These are phyloP conservation scores for Salix brachista DNA, from an alignment of 345 rosid genomes.

Conservation along the genomic window DNA sequence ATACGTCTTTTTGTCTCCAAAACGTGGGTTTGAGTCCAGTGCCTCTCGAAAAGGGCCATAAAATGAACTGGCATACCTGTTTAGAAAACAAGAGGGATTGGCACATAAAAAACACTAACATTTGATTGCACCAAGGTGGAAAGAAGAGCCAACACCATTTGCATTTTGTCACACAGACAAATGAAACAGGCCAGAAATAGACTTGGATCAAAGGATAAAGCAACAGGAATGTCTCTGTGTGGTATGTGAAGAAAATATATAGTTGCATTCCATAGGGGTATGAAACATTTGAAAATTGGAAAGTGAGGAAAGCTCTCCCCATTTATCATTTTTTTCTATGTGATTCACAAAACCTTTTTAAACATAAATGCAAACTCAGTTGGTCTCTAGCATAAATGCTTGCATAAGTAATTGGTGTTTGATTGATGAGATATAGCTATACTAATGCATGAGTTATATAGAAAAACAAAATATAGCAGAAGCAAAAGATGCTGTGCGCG, in stretches of 20 bases:
- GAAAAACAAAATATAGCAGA: not conserved
- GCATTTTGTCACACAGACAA: not conserved
- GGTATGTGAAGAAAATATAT: not conserved
- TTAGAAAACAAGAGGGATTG: conserved; percentile 3
- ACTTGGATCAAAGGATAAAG: not conserved
- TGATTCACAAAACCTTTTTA: not conserved
- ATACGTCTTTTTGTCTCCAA: conserved; percentile 93
- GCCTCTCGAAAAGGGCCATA: conserved; percentile 98
- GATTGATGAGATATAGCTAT: not conserved
- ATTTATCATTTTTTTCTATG: not conserved
- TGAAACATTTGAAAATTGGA: not conserved
- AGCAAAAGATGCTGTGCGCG: no score
- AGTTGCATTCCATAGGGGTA: not conserved
- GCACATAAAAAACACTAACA: conserved; percentile 9
- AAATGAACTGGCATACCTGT: conserved; percentile 92
- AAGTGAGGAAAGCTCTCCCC: not conserved
- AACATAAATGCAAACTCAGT: not conserved
- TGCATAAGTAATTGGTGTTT: not conserved
- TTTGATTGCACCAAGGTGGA: not conserved
- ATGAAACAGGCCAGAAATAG: not conserved
- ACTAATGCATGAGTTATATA: not conserved
- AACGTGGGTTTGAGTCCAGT: conserved; percentile 85
- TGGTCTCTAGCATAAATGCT: not conserved
- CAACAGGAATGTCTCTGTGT: not conserved
- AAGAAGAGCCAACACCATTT: not conserved